Evolutionary conservation across 345 rosid genomes (phyloP), one percentile per base, ranked within the genome.

Genomic region (Syzygium aromaticum): DNA sequence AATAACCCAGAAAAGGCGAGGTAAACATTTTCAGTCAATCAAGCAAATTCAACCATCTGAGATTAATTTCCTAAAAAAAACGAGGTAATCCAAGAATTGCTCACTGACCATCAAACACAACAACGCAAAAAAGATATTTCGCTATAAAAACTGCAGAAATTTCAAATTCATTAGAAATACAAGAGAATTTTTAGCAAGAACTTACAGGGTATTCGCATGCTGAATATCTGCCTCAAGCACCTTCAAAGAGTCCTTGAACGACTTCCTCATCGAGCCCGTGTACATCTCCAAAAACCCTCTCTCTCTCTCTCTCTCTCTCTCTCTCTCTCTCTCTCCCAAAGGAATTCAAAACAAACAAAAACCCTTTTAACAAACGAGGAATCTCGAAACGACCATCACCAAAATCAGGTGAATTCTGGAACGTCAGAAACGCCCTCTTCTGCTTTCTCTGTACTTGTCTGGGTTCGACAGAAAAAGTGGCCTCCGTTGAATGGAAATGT

Each of bases 121-220:
- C 30, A 30, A 84, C 43, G 25, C 16, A 51, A 14, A 57, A 40
- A 4, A 49, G 10, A 51, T 10, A n/a, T 46, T 80, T 33, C 8
- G 23, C 3, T 11, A 56, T 16, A 54, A 49, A 83, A 43, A 56
- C 67, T 4, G 33, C 49, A 84, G 52, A 21, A 30, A 33, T 49
- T 19, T 40, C 16, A 10, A 4, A 67, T 2, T 8, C 25, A 33
- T 73, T 73, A 19, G 6, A 33, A 13, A 73, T 19, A 73, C 49
- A 33, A 67, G 49, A 38, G 80, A 73, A 73, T 33, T 33, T 5
- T 22, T 73, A 33, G 49, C 80, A 9, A 38, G 80, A 73, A 73
- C 86, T 67, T 86, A 88, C 89, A 88, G 87, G 28, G 89, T 88
- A 83, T 88, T 88, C 27, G 89, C 89, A 85, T 88, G 89, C 83